Base-by-base conservation (phyloP, 768 basidiomycete species). In the Lactarius deliciosus region DNA sequence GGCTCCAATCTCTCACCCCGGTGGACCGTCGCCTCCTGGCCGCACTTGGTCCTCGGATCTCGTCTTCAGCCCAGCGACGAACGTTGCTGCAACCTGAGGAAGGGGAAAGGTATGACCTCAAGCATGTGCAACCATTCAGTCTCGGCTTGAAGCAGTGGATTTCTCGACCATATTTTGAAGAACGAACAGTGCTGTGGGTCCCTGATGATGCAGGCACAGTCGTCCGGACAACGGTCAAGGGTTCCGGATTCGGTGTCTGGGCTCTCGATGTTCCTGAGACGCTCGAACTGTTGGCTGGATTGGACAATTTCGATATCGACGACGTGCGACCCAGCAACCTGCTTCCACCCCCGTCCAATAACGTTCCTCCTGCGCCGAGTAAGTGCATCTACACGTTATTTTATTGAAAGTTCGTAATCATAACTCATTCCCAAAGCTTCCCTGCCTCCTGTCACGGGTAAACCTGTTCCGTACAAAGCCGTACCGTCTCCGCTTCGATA, bases 401-500 rank as follows among this genome's bases (percentile, higher is more conserved):
- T 53, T 15, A 25, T 36, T 79, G 5, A 0, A 79, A 47, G 77
- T 15, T 66, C 70, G 41, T 67, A 71, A 67, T 61, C 68, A 73
- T 60, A 68, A 59, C 43, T 63, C 61, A 64, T 72, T 56, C 57
- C 64, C 41, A 60, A 11, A 69, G 65, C 59, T 70, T 66, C 62
- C 53, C 67, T 64, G 57, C 63, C 59, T 38, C 63, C 59, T 41
- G 43, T 60, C 57, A 63, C 67, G 54, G 62, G 60, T 57, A 64
- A 70, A 59, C 58, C 41, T 0, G 25, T 72, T 3, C 74, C 80
- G 2, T 78, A 80, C 72, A 79, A 79, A 22, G 72, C 80, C n/a
- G 75, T 76, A 47, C 83, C 84, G 6, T 85, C 85, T 10, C 83
- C 83, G 34, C 75, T 85, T 57, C 80, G 83, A 60, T 80, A 79